A percentile compares a stretch with the other conserved stretches of the same genome.
phyloP scores from a whole-genome alignment of 208 protist genomes.

The Wallacemonas sp. region DNA sequence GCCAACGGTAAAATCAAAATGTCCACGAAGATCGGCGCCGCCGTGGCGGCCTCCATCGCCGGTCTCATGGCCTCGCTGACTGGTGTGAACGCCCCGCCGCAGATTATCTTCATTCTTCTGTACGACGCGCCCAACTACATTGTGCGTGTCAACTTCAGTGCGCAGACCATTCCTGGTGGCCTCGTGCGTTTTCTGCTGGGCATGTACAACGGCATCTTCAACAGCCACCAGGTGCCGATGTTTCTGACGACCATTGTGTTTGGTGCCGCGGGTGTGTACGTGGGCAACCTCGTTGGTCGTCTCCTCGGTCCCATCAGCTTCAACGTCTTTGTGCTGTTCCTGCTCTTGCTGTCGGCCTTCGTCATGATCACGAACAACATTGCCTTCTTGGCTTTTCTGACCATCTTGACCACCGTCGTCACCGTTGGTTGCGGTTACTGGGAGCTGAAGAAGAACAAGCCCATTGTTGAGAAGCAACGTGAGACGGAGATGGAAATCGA shows the following conservation, averaged over 20 bases:
- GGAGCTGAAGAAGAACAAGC: constrained; percentile 39
- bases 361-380: constrained; percentile 36
- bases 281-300: constrained; percentile 41
- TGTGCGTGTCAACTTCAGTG: constrained; percentile 54
- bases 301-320: constrained; percentile 52
- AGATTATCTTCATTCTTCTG: constrained; percentile 64
- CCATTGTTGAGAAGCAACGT: constrained; percentile 42
- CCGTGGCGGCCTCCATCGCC: constrained; percentile 40
- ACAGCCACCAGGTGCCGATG: constrained; percentile 22
- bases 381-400: constrained; percentile 22
- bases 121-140: constrained; percentile 63
- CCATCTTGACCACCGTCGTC: constrained; percentile 25
- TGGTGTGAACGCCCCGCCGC: constrained; percentile 50
- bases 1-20: constrained; percentile 54
- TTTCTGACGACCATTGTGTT: constrained; percentile 41
- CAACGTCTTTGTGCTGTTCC: constrained; percentile 48
- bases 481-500: constrained; percentile 52
- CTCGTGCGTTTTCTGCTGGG: constrained; percentile 47
- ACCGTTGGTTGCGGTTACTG: constrained; percentile 27
- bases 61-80: constrained; percentile 58
- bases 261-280: constrained; percentile 45
- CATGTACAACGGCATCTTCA: constrained; percentile 24
- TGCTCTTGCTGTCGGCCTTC: constrained; percentile 47
- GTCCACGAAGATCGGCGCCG: constrained; percentile 41
- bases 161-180: constrained; percentile 54